Base-by-base conservation (phyloP, 129 eudicot species). In the Flaveria brownii region DNA sequence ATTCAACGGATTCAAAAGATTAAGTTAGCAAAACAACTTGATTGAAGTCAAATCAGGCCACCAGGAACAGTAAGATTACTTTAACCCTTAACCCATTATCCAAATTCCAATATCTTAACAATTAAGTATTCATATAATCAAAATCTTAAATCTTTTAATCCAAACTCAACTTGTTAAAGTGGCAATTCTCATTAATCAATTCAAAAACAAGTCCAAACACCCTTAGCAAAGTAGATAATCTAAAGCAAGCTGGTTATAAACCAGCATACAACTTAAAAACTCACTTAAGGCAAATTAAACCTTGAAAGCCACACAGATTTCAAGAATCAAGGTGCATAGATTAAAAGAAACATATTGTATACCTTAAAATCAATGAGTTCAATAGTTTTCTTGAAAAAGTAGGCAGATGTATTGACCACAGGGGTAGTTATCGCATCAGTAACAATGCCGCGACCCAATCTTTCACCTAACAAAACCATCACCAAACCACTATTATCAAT, bases 381-480 rank as follows among this genome's bases (percentile, higher is more conserved):
- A 25, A 87, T 73, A 54, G 94, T 90, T 70, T 85, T 92, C 70
- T 92, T 90, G 77, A 92, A 92, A 84, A 92, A 92, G 69, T 92
- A 90, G 45, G 98, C 98, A 83, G 98, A 84, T 50, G 98, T 92
- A 52, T 90, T 90, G 57, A 90, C 88, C 30, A 92, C 92, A 10
- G 98, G 98, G 14, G 98, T 92, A 81, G 98, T 90, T 76, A 92
- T 88, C 20, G 98, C 98, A 90, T 92, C 96, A 63, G 87, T 84
- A 74, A 79, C 92, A 82, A 88, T 84, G 26, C 88, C 84, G 41
- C 98, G 89, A 57, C 98, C 98, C 80, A 88, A 72, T 81, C 96
- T 92, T 83, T 92, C 98, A 84, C 98, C 96, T 92, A 86, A 8
- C 4, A 76, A 20, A 77, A 60, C 16, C 49, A 82, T 26, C 18